Percentiles rank a stretch among this genome's conserved stretches.
These are phyloP conservation scores for Chernovozyma aurita DNA, from an alignment of 1,139 yeast genomes.

Conservation along the genomic window DNA sequence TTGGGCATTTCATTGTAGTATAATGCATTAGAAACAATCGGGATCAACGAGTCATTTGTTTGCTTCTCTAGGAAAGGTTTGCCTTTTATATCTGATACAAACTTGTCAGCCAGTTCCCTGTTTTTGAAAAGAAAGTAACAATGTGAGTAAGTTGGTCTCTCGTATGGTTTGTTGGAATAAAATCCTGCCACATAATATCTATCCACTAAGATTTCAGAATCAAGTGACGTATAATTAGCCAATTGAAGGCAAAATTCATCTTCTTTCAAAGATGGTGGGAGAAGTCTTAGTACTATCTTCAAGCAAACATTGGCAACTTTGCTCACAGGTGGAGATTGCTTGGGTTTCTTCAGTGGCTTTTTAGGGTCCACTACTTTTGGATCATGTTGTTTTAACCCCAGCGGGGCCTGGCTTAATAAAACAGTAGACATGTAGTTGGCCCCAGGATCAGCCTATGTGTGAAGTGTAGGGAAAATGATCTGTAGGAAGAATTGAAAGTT, in stretches of 20 bases:
- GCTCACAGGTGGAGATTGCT: too few species aligned
- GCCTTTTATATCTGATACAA: constrained; percentile 14
- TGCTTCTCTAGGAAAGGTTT: constrained; percentile 19
- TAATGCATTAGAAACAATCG: constrained; percentile 20
- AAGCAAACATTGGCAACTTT: too few species aligned
- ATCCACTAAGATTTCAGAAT: constrained; percentile 6
- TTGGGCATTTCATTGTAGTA: constrained; percentile 20
- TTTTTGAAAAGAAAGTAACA: constrained; percentile 23
- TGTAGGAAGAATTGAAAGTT: too few species aligned
- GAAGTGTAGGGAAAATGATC: too few species aligned
- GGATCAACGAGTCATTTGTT: constrained; percentile 20
- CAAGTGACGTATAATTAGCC: constrained; percentile 6
- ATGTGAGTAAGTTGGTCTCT: constrained; percentile 24
- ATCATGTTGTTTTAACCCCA: too few species aligned
- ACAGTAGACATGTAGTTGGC: too few species aligned
- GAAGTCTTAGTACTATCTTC: constrained; percentile 15
- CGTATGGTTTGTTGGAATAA: constrained; percentile 19
- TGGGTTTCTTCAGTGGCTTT: too few species aligned
- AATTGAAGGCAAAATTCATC: constrained; percentile 16
- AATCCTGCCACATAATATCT: constrained; percentile 18
- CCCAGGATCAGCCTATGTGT: too few species aligned
- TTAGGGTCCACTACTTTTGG: too few species aligned
- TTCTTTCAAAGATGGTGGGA: constrained; percentile 19
- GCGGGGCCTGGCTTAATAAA: too few species aligned
- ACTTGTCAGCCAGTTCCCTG: constrained; percentile 11